Conservation (phyloP, 352 stramenopile species). For the Globisporangium cystogenes region DNA sequence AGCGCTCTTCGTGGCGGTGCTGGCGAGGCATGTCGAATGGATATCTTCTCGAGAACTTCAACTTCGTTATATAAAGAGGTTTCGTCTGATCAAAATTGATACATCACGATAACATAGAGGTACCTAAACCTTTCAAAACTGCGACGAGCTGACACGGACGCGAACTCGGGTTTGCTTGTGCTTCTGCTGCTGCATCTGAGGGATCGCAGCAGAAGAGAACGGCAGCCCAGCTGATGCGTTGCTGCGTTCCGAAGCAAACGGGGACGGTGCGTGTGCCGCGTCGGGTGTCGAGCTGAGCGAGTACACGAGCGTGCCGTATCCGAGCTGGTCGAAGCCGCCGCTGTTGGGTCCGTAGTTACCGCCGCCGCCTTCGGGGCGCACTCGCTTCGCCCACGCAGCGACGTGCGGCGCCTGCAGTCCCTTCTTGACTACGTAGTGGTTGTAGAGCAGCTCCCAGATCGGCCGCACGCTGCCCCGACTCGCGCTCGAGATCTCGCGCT, state of each 20-base stretch:
- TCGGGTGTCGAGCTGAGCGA: neutral
- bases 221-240: too few species aligned
- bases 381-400: constrained; percentile 6
- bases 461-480: constrained; percentile 8
- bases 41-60: neutral
- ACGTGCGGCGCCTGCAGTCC: constrained; percentile 9
- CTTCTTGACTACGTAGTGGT: constrained; percentile 16
- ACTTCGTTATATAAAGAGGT: neutral
- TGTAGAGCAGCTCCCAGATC: constrained; percentile 15
- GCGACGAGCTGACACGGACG: too few species aligned
- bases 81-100: neutral
- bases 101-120: too few species aligned
- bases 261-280: too few species aligned
- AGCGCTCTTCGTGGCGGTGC: too few species aligned
- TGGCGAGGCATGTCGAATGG: too few species aligned
- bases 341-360: constrained; percentile 19
- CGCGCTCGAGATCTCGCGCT: constrained; percentile 6
- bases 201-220: too few species aligned
- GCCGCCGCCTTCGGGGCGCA: constrained; percentile 12
- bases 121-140: neutral
- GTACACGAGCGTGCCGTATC: constrained; percentile 15
- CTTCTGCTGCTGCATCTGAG: too few species aligned
- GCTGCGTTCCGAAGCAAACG: too few species aligned
- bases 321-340: constrained; percentile 16
- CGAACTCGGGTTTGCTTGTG: too few species aligned